phyloP scores from a whole-genome alignment of 2,329 filamentous ascomycete species.

The Ceratocystis colombiana region DNA sequence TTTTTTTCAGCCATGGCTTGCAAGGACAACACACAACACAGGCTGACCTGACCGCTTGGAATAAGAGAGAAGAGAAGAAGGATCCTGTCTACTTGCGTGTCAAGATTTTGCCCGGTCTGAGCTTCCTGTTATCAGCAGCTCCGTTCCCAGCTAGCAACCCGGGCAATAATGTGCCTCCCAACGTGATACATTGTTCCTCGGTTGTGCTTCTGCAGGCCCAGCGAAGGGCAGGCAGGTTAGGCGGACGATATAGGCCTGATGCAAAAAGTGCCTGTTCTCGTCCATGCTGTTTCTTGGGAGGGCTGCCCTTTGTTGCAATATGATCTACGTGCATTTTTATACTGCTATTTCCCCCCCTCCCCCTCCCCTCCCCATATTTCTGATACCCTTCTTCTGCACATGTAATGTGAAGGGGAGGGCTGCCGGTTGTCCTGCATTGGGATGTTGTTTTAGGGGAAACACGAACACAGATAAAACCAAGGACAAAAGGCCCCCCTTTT shows the following conservation, averaged over 20 bases:
- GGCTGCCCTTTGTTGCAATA: neutral
- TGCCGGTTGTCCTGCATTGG: neutral
- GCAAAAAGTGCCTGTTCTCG: neutral
- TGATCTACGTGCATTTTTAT: neutral
- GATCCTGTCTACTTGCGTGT: neutral
- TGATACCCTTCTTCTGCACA: slow-evolving; percentile 1
- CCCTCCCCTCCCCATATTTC: neutral
- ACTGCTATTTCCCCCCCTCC: neutral
- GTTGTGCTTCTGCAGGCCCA: neutral
- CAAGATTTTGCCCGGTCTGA: neutral
- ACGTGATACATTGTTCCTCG: neutral
- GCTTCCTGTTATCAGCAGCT: neutral
- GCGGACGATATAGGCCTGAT: neutral
- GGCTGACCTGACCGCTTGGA: neutral
- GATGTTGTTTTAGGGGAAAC: neutral
- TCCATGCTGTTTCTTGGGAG: too few relatives aligned
- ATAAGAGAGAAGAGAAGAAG: neutral
- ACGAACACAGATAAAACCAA: neutral
- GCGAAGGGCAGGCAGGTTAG: too few relatives aligned
- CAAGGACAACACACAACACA: neutral
- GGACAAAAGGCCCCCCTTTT: slow-evolving; percentile 4
- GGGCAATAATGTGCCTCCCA: neutral
- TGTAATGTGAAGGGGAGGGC: neutral
- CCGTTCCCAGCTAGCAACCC: neutral
- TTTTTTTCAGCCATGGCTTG: neutral